Conservation (phyloP, 208 protist species). For the Jaenimonas drosophilae region DNA sequence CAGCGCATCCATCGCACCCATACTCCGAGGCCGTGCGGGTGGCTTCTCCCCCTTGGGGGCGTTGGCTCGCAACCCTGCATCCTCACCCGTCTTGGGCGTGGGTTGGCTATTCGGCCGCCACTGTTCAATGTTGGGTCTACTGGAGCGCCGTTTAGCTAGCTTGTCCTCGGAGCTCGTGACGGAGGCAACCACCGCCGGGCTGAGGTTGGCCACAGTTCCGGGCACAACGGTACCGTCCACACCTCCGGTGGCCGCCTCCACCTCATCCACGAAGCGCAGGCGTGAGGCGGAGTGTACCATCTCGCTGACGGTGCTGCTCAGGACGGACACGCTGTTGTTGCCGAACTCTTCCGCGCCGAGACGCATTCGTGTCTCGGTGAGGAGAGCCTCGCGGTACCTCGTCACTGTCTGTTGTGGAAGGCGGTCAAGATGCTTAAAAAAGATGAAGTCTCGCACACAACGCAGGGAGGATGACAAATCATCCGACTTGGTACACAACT, state of each 20-base stretch:
- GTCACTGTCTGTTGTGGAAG: slow-evolving; percentile 29
- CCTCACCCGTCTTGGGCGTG: no score
- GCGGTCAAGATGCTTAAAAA: slow-evolving; percentile 25
- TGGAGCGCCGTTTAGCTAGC: neutral
- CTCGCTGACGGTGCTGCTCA: slow-evolving; percentile 39
- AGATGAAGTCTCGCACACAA: slow-evolving; percentile 53
- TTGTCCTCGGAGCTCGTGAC: slow-evolving; percentile 26
- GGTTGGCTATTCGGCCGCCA: no score
- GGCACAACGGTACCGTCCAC: slow-evolving; percentile 32
- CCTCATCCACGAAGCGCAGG: slow-evolving; percentile 65
- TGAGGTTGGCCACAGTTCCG: slow-evolving; percentile 18
- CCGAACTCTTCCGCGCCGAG: slow-evolving; percentile 31
- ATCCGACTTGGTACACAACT: slow-evolving; percentile 3
- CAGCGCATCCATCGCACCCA: no score
- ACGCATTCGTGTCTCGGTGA: slow-evolving; percentile 23
- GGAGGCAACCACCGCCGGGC: slow-evolving; percentile 24
- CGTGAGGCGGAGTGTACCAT: slow-evolving; percentile 34
- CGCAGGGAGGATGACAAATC: slow-evolving; percentile 12
- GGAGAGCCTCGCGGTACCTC: slow-evolving; percentile 32
- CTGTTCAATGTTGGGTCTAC: no score
- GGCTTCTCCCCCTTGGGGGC: no score
- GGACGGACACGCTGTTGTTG: slow-evolving; percentile 41
- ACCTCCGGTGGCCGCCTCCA: slow-evolving; percentile 44
- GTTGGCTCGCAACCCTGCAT: no score
- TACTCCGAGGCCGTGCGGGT: no score